Base-by-base conservation (phyloP, 129 eudicot species). In the Sambucus nigra region DNA sequence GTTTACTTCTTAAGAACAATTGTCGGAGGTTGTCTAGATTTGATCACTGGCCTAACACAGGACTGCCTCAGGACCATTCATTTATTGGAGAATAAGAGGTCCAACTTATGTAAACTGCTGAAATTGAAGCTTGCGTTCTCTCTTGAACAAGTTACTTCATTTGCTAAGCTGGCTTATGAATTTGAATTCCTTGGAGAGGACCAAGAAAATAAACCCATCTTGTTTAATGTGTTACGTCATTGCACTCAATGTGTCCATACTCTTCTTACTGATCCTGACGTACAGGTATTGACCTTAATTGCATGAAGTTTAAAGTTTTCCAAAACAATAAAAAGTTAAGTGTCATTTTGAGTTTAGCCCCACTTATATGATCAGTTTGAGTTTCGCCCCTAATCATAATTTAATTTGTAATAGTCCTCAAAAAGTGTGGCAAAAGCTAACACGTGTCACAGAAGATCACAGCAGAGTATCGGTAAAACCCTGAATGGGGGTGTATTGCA, bases 111-210 rank as follows among this genome's bases (percentile, higher is more conserved):
- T 16, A 82, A 87, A 47, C 61, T 81, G 72, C 67, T 80, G 63
- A 80, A 78, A 47, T 64, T 75, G 77, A 91, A 91, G 74, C 89
- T 91, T 61, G 84, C 86, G 22, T 76, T 69, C 49, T 71, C 94
- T 61, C 80, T 91, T 38, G 94, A 85, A 66, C 88, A 81, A 63
- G 50, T 68, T 45, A 29, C 65, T 44, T 57, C 83, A 45, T 71
- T 64, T 72, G 87, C 94, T 53, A 68, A 69, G 61, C 61, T 91
- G 70, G 76, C 72, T 47, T 76, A 76, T 28, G 76, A 80, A 53
- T 46, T 76, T 22, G 76, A 74, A 48, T 55, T 54, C 64, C 61
- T 50, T 51, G 75, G 44, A 45, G 76, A 79, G 31, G 63, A 59
- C 57, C 66, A 58, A 64, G 84, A 74, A 65, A 46, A 15, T 41